A percentile compares a stretch with the other conserved stretches of the same genome.
phyloP scores from a whole-genome alignment of 192 early-diverging fungal genomes.

The Jimgerdemannia flammicorona region DNA sequence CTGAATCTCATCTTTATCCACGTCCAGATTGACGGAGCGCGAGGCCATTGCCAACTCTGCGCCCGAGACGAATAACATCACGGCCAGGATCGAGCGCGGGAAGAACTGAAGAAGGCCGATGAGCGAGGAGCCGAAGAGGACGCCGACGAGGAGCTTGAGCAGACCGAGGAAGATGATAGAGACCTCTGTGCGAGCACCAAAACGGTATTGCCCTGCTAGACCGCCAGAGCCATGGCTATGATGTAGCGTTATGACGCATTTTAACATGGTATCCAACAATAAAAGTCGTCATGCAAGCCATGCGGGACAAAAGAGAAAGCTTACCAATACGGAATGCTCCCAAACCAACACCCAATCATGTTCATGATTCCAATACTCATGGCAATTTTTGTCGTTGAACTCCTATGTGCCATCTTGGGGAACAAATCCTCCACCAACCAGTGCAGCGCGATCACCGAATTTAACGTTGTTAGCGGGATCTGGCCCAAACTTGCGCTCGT shows the following conservation, averaged over 20 bases:
- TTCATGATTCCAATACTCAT: constrained; percentile 77
- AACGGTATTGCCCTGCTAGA: constrained; percentile 92
- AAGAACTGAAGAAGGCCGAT: constrained; percentile 65
- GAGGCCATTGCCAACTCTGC: constrained; percentile 48
- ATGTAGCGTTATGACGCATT: background rate
- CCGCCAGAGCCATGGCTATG: constrained; percentile 77
- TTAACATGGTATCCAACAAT: background rate
- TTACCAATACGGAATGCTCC: constrained; percentile 74
- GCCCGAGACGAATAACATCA: constrained; percentile 85
- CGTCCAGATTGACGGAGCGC: constrained; percentile 41
- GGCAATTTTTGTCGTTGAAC: constrained; percentile 45
- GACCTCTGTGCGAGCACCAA: constrained; percentile 82
- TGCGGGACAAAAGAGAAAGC: background rate
- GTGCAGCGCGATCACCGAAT: constrained; percentile 80
- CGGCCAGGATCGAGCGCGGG: constrained; percentile 75
- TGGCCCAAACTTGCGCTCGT: constrained; percentile 81
- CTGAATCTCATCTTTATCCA: constrained; percentile 31
- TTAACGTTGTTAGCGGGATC: constrained; percentile 80
- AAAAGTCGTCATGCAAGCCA: background rate
- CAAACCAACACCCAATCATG: constrained; percentile 72
- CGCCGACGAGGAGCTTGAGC: constrained; percentile 72
- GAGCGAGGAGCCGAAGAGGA: constrained; percentile 83
- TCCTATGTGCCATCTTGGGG: constrained; percentile 39
- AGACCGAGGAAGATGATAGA: constrained; percentile 75
- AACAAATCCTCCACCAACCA: constrained; percentile 80